Conservation (phyloP, 2,329 filamentous ascomycete species). For the Verticillium alfalfae region DNA sequence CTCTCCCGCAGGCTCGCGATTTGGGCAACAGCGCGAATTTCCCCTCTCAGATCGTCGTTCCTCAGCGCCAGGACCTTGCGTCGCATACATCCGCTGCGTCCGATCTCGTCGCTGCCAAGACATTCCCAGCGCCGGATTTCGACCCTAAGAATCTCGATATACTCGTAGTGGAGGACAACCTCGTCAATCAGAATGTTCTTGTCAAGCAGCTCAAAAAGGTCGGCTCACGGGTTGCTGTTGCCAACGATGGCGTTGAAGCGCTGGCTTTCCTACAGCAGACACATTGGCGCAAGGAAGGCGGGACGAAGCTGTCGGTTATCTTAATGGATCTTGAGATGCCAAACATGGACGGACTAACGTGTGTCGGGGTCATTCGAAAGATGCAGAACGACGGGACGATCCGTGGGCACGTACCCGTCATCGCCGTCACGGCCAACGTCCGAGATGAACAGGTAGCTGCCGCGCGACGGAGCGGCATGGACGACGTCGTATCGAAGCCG, state of each 20-base stretch:
- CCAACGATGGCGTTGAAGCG: conserved; percentile 57
- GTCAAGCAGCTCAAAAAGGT: conserved; percentile 59
- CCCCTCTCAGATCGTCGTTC: conserved; percentile 1
- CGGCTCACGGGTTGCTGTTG: conserved; percentile 53
- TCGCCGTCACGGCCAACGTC: conserved; percentile 42
- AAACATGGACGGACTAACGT: conserved; percentile 40
- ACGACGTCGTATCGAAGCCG: conserved; percentile 53
- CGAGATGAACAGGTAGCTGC: conserved; percentile 30
- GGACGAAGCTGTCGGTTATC: conserved; percentile 27
- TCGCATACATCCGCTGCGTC: conserved; percentile 9
- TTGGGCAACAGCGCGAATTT: background rate
- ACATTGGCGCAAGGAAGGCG: conserved; percentile 17
- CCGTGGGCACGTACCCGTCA: conserved; percentile 30
- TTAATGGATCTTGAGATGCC: conserved; percentile 46
- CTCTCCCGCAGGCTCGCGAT: background rate
- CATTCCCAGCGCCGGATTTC: conserved; percentile 2
- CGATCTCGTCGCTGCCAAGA: conserved; percentile 14
- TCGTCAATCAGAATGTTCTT: conserved; percentile 62
- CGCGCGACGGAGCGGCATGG: conserved; percentile 31
- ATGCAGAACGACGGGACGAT: conserved; percentile 26
- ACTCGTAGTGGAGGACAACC: conserved; percentile 62
- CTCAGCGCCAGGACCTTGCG: conserved; percentile 18
- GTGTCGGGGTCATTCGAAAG: conserved; percentile 30
- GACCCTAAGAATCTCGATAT: conserved; percentile 49
- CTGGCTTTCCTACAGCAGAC: conserved; percentile 30